phyloP scores from a whole-genome alignment of 176 grass and related monocot genomes.

The Alopecurus myosuroides region DNA sequence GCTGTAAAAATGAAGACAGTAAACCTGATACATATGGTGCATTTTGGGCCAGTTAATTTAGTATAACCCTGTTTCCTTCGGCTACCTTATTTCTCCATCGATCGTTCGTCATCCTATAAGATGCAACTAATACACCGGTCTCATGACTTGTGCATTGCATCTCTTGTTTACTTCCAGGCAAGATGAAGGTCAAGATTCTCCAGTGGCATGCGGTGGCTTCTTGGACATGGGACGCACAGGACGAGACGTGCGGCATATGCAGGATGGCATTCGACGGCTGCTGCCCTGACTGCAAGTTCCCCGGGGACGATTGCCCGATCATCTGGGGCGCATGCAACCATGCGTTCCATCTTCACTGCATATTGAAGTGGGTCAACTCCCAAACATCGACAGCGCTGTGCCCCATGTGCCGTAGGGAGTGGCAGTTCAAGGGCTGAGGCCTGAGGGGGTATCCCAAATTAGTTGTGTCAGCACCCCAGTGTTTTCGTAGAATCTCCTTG shows the following conservation, averaged over 20 bases:
- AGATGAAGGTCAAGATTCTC: slow-evolving; percentile 84
- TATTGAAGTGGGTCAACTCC: slow-evolving; percentile 87
- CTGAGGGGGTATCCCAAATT: neutral
- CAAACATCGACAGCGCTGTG: slow-evolving; percentile 71
- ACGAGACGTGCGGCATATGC: slow-evolving; percentile 83
- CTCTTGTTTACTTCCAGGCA: neutral
- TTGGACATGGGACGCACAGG: slow-evolving; percentile 87
- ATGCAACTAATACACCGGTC: neutral
- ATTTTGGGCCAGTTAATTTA: neutral
- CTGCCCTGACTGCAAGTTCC: slow-evolving; percentile 90
- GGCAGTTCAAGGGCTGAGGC: slow-evolving; percentile 86
- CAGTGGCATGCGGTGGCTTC: slow-evolving; percentile 79
- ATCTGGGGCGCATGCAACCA: slow-evolving; percentile 83
- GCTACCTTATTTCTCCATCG: neutral
- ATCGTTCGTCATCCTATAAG: neutral
- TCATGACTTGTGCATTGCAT: neutral
- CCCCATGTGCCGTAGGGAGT: slow-evolving; percentile 86
- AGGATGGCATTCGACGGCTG: slow-evolving; percentile 84
- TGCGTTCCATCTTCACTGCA: slow-evolving; percentile 77
- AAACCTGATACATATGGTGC: neutral
- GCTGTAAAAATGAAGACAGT: neutral
- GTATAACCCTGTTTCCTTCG: neutral
- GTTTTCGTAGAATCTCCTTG: neutral
- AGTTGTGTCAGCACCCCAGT: neutral
- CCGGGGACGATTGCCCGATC: slow-evolving; percentile 74